A percentile compares a stretch with the other conserved stretches of the same genome.
phyloP scores from a whole-genome alignment of 1,139 yeast genomes.

The Taiozyma onychis region DNA sequence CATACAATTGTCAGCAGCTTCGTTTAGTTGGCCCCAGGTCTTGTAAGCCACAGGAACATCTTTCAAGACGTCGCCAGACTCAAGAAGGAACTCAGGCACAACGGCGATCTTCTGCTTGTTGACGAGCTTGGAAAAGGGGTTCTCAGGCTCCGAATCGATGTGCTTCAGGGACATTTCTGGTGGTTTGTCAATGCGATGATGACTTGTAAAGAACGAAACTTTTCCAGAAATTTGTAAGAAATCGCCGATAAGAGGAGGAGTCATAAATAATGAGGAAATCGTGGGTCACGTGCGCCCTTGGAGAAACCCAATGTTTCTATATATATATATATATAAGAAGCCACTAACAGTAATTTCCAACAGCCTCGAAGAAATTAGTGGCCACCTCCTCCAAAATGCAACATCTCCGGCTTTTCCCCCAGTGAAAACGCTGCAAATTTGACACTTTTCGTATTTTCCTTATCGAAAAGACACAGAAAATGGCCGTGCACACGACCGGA shows the following conservation, averaged over 20 bases:
- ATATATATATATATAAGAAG: too few relatives aligned
- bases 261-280: background rate
- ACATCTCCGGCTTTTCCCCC: too few relatives aligned
- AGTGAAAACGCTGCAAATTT: background rate
- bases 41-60: slow-evolving; percentile 92
- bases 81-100: slow-evolving; percentile 70
- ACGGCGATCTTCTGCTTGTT: slow-evolving; percentile 77
- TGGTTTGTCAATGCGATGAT: background rate
- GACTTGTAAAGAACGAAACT: background rate
- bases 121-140: slow-evolving; percentile 70
- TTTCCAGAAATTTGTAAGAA: background rate
- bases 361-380: too few relatives aligned
- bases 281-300: background rate
- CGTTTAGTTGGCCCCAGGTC: slow-evolving; percentile 86
- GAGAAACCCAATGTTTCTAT: background rate
- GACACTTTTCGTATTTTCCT: background rate
- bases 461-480: background rate
- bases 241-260: background rate
- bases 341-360: too few relatives aligned
- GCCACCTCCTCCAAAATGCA: too few relatives aligned
- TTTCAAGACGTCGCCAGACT: slow-evolving; percentile 70
- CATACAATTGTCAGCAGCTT: slow-evolving; percentile 62
- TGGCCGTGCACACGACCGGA: background rate
- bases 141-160: slow-evolving; percentile 27
- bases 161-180: slow-evolving; percentile 8